Percentiles rank a stretch among this genome's conserved stretches.
phyloP scores from a whole-genome alignment of 2,329 filamentous ascomycete species.

The Colletotrichum cordylinicola region DNA sequence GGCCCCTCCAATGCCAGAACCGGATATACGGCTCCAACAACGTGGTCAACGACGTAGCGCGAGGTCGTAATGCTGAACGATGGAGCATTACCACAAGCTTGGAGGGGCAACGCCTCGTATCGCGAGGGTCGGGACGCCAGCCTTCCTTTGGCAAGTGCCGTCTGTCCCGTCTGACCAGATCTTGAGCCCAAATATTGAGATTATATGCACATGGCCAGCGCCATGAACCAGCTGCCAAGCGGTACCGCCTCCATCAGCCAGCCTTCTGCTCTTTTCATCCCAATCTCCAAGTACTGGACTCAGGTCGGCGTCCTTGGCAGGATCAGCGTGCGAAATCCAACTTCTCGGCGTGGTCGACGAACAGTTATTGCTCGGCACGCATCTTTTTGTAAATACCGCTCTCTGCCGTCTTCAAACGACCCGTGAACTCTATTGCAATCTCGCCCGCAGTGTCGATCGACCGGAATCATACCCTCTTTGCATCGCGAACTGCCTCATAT shows the following conservation, averaged over 20 bases:
- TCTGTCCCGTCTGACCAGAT: neutral
- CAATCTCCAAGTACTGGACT: neutral
- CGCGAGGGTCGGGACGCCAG: neutral
- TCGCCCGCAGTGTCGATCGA: constrained; percentile 13
- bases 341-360: neutral
- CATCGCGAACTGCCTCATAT: neutral
- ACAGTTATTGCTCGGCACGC: neutral
- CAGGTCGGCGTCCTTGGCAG: constrained; percentile 2
- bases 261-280: neutral
- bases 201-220: constrained; percentile 9
- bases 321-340: neutral
- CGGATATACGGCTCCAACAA: neutral
- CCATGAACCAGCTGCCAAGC: constrained; percentile 12
- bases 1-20: neutral
- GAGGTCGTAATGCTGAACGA: neutral
- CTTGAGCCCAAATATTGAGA: neutral
- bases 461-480: constrained; percentile 14
- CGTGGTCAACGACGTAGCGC: neutral
- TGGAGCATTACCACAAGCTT: neutral
- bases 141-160: neutral
- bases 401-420: neutral
- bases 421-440: neutral
- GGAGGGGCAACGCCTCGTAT: constrained; percentile 11
- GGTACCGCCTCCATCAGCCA: neutral
- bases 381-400: constrained; percentile 17